These are phyloP conservation scores for Fusarium redolens DNA, from an alignment of 2,329 filamentous ascomycete genomes.

Conservation along the genomic window DNA sequence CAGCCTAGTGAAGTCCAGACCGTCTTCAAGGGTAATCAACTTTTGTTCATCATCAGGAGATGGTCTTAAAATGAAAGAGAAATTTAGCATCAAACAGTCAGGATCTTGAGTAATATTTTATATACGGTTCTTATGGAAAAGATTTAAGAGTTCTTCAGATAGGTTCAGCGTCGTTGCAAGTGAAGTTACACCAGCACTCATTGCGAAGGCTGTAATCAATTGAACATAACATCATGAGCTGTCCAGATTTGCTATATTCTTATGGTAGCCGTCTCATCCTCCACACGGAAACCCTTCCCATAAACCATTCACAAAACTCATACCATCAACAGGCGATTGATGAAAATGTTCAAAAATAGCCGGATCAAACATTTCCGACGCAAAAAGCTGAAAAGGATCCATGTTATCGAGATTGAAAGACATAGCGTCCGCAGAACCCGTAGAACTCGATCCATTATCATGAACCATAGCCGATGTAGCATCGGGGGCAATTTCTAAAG, in stretches of 20 bases:
- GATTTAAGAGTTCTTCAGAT: too few relatives aligned
- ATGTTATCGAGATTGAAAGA: not conserved
- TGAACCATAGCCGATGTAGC: not conserved
- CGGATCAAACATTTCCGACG: not conserved
- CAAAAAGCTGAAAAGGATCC: not conserved
- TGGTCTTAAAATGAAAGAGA: too few relatives aligned
- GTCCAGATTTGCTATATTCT: not conserved
- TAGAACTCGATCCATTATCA: not conserved
- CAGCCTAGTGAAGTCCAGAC: too few relatives aligned
- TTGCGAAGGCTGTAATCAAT: not conserved
- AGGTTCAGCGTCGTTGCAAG: too few relatives aligned
- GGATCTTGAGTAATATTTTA: too few relatives aligned
- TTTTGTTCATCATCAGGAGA: not conserved
- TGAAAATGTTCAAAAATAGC: not conserved
- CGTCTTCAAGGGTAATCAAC: not conserved
- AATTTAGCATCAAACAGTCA: too few relatives aligned
- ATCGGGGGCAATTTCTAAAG: not conserved
- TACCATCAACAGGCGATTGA: not conserved
- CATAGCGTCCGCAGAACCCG: not conserved
- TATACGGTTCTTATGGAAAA: too few relatives aligned
- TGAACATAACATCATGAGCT: not conserved
- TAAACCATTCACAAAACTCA: not conserved
- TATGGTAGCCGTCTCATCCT: not conserved
- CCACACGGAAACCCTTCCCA: not conserved
- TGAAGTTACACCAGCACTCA: too few relatives aligned